A percentile compares a stretch with the other conserved stretches of the same genome.
Evolutionary conservation across 208 protist species (phyloP).

Genomic region (Leishmania arabica): DNA sequence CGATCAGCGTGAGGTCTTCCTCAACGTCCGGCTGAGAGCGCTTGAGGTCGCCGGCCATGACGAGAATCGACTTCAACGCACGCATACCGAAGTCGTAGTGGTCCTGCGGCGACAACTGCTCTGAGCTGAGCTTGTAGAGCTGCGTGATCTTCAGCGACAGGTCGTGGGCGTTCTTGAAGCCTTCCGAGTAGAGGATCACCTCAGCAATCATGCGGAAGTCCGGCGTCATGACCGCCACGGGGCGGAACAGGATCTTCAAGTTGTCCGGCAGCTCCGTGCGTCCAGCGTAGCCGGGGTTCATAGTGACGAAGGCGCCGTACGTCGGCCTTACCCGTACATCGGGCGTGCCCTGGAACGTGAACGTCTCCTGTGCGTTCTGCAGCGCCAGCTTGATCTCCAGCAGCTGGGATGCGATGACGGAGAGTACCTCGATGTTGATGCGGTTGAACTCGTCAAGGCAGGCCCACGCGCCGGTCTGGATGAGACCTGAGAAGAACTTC

Average conservation of each 20-base stretch:
- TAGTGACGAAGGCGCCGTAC: slow-evolving; percentile 98
- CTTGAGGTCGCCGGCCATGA: slow-evolving; percentile 98
- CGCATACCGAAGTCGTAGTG: slow-evolving; percentile 99
- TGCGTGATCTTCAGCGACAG: slow-evolving; percentile 98
- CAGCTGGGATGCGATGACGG: slow-evolving; percentile 97
- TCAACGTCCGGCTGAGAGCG: slow-evolving; percentile 95
- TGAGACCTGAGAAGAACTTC: slow-evolving; percentile 97
- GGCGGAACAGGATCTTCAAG: slow-evolving; percentile 98
- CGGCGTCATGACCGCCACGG: slow-evolving; percentile 98
- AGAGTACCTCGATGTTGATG: slow-evolving; percentile 99
- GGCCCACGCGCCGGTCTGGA: slow-evolving; percentile 97
- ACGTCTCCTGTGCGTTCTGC: slow-evolving; percentile 83
- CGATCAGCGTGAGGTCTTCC: slow-evolving; percentile 98
- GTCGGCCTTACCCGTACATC: slow-evolving; percentile 93
- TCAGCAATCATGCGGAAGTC: slow-evolving; percentile 98
- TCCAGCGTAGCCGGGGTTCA: slow-evolving; percentile 99
- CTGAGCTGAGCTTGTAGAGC: slow-evolving; percentile 98
- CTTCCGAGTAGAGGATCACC: slow-evolving; percentile 98
- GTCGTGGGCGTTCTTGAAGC: slow-evolving; percentile 95
- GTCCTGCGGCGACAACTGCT: slow-evolving; percentile 97
- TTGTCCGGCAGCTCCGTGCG: slow-evolving; percentile 99
- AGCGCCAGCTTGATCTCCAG: slow-evolving; percentile 96
- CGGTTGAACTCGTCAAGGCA: slow-evolving; percentile 99
- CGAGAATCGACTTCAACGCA: slow-evolving; percentile 98
- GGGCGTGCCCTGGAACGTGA: slow-evolving; percentile 96